phyloP scores from a whole-genome alignment of 352 stramenopile species.

The Globisporangium viniferum region DNA sequence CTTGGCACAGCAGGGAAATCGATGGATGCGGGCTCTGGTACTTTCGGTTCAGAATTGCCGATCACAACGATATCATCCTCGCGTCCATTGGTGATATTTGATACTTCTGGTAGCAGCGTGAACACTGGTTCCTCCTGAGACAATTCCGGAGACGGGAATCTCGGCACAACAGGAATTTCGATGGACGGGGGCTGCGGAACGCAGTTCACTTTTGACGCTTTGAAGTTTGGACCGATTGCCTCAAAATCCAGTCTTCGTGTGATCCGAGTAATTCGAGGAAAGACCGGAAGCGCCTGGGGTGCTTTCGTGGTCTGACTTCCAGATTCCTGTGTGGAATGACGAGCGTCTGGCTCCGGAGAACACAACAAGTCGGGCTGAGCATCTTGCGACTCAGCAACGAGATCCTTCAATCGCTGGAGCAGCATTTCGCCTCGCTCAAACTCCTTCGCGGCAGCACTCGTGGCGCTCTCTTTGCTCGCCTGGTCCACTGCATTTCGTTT shows the following conservation, averaged over 20 bases:
- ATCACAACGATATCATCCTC: neutral
- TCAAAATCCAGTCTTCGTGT: constrained; percentile 56
- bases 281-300: constrained; percentile 16
- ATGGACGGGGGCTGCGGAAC: constrained; percentile 23
- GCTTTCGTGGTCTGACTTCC: constrained; percentile 16
- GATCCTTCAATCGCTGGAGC: constrained; percentile 30
- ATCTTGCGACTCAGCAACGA: constrained; percentile 24
- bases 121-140: constrained; percentile 18
- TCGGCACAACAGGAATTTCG: neutral
- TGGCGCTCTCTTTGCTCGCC: constrained; percentile 1
- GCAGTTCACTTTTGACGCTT: constrained; percentile 23
- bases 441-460: constrained; percentile 8
- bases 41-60: neutral
- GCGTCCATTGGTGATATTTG: neutral
- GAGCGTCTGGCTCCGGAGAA: constrained; percentile 21
- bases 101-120: constrained; percentile 2
- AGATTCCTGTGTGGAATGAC: constrained; percentile 5
- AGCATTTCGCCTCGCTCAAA: constrained; percentile 32
- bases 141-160: neutral
- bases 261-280: constrained; percentile 36
- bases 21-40: constrained; percentile 9
- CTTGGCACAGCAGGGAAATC: neutral
- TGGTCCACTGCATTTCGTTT: constrained; percentile 7
- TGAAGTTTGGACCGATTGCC: constrained; percentile 2
- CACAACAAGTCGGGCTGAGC: constrained; percentile 22